Evolutionary conservation across 2,329 filamentous ascomycete species (phyloP).

Genomic region (Phialemoniopsis sp.): DNA sequence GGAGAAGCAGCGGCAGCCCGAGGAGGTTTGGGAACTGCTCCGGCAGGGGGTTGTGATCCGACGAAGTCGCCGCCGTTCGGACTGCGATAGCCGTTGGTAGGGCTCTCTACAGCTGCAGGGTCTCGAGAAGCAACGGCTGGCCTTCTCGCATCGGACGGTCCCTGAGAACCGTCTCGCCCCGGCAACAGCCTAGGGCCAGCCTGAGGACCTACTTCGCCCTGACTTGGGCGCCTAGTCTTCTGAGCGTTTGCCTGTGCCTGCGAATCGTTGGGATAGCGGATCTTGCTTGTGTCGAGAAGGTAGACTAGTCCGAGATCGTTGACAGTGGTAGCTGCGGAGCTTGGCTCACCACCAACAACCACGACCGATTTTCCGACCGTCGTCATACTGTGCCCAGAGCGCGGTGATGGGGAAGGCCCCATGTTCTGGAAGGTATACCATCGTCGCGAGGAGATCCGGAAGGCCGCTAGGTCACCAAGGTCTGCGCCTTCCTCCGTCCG

Average conservation of each 20-base stretch:
- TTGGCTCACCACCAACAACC: conserved; percentile 90
- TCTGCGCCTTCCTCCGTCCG: conserved; percentile 91
- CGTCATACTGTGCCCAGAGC: conserved; percentile 97
- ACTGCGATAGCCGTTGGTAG: conserved; percentile 36
- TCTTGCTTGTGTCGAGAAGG: conserved; percentile 90
- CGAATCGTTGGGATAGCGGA: conserved; percentile 81
- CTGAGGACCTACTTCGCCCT: conserved; percentile 17
- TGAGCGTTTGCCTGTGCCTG: conserved; percentile 29
- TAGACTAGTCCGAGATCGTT: conserved; percentile 87
- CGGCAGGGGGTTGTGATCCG: conserved; percentile 15
- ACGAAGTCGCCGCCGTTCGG: conserved; percentile 34
- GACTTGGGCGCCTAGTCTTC: conserved; percentile 24
- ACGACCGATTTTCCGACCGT: conserved; percentile 89
- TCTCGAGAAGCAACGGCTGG: conserved; percentile 29
- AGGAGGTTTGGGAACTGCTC: conserved; percentile 32
- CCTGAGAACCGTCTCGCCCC: conserved; percentile 48
- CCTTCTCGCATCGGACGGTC: conserved; percentile 45
- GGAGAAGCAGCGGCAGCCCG: conserved; percentile 30
- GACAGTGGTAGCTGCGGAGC: conserved; percentile 74
- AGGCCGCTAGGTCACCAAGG: conserved; percentile 85
- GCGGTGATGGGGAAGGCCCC: conserved; percentile 89
- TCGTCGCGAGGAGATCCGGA: conserved; percentile 68
- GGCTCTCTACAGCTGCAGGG: conserved; percentile 25
- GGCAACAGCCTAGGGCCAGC: conserved; percentile 29
- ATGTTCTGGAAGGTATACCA: conserved; percentile 99